Conservation (phyloP, 192 early-diverging fungal species). For the Entomortierella parvispora region DNA sequence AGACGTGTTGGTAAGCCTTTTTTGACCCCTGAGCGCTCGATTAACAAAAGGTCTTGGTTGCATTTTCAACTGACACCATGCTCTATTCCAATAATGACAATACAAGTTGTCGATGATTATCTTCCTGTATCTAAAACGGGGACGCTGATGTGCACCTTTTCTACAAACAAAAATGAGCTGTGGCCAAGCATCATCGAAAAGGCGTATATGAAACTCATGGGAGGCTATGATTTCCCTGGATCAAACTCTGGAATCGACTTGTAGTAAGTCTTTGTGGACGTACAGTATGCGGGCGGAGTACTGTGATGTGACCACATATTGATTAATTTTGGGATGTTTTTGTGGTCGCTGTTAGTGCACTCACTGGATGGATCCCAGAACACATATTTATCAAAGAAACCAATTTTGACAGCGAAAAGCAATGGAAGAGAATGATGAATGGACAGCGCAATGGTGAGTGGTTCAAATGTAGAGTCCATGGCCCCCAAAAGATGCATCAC, state of each 20-base stretch:
- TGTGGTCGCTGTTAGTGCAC: conserved; percentile 56
- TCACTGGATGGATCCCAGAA: conserved; percentile 97
- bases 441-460: conserved; percentile 72
- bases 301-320: no score
- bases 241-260: conserved; percentile 95
- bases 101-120: conserved; percentile 86
- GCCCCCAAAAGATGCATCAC: no score
- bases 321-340: no score
- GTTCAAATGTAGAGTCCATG: no score
- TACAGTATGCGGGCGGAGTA: no score
- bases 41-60: no score
- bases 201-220: conserved; percentile 96
- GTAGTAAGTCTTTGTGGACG: conserved; percentile 56
- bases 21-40: not conserved
- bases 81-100: no score
- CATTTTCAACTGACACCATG: no score
- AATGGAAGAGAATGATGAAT: conserved; percentile 78
- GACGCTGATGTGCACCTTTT: conserved; percentile 89
- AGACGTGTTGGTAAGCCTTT: conserved; percentile 68
- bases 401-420: conserved; percentile 68
- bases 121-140: conserved; percentile 80
- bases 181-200: conserved; percentile 94
- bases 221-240: conserved; percentile 95
- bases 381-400: conserved; percentile 86
- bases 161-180: conserved; percentile 75